Evolutionary conservation across 768 basidiomycete species (phyloP), one percentile per base, ranked within the genome.

Genomic region (Rhizopogon rudus): DNA sequence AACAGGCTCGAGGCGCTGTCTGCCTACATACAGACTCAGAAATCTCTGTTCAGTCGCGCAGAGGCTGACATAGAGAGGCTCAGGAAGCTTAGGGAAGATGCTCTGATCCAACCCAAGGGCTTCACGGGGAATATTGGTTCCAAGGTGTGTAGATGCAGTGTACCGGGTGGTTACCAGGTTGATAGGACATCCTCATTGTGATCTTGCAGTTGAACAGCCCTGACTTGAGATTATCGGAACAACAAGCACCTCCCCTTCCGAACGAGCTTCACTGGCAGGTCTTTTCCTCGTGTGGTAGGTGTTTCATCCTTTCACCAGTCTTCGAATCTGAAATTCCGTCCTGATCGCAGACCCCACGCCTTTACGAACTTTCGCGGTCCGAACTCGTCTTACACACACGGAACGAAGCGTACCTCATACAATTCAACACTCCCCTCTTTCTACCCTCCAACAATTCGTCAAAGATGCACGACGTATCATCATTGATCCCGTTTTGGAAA

Each of bases 31-130:
- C 74, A 79, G 53, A 72, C 79, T 41, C 88, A 91, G 70, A 80
- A 71, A 66, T 65, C 73, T 17, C 61, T 88, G 35, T 79, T 91
- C 40, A 75, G 77, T 48, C 78, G 79, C 33, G 85, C 86, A 29
- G 78, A 81, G 58, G 69, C 77, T 60, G 87, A 90, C 71, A 80
- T 91, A 64, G 78, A 77, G 50, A 71, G 75, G 20, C 75, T 91
- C 20, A 74, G 74, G 45, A 65, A 65, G 40, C 71, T 86, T 33
- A 78, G 73, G 57, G 67, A 61, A 14, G 67, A 78, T 41, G 71
- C 75, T 1, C 57, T 72, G 17, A 61, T 60, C 5, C 65, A 72
- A 29, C 71, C 79, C 31, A 66, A 70, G 43, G 52, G 60, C 17
- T 71, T 77, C 33, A 44, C 68, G 25, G 61, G 67, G 17, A 58